Percentiles rank a stretch among this genome's conserved stretches.
Evolutionary conservation across 495 filamentous ascomycete genomes (phyloP).

Genomic region (Lophiotrema nucula): DNA sequence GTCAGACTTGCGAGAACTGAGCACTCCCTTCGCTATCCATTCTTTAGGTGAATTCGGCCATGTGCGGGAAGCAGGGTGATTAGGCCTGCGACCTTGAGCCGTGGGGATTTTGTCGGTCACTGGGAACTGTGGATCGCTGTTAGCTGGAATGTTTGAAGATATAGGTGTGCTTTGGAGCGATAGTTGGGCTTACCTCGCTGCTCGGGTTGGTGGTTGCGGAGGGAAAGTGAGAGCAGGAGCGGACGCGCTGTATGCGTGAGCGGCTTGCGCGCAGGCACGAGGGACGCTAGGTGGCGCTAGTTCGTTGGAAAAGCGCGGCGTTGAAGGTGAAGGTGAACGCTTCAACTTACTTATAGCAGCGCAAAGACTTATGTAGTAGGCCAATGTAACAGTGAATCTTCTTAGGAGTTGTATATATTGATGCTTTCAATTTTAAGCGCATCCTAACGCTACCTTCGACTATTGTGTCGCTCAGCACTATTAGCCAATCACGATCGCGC

Average conservation of each 20-base stretch:
- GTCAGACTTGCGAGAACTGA: background rate
- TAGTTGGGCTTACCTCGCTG: background rate
- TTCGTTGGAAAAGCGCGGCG: too few relatives aligned
- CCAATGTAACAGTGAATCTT: too few relatives aligned
- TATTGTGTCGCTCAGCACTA: too few relatives aligned
- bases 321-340: too few relatives aligned
- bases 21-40: slow-evolving; percentile 29
- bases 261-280: background rate
- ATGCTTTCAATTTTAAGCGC: too few relatives aligned
- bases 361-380: too few relatives aligned
- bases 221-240: slow-evolving; percentile 1
- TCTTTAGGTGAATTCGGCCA: slow-evolving; percentile 13
- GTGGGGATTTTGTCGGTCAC: slow-evolving; percentile 19
- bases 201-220: slow-evolving; percentile 8
- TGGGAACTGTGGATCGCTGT: slow-evolving; percentile 15
- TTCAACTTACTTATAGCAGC: too few relatives aligned
- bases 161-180: background rate
- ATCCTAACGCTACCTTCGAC: too few relatives aligned
- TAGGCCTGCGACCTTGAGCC: slow-evolving; percentile 6
- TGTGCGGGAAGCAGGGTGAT: slow-evolving; percentile 2
- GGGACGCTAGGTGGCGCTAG: background rate
- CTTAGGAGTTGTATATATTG: too few relatives aligned
- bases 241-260: slow-evolving; percentile 1
- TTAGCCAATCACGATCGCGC: too few relatives aligned
- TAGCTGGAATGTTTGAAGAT: background rate